Evolutionary conservation across 2,329 filamentous ascomycete species (phyloP).

Genomic region (Fonsecaea erecta): DNA sequence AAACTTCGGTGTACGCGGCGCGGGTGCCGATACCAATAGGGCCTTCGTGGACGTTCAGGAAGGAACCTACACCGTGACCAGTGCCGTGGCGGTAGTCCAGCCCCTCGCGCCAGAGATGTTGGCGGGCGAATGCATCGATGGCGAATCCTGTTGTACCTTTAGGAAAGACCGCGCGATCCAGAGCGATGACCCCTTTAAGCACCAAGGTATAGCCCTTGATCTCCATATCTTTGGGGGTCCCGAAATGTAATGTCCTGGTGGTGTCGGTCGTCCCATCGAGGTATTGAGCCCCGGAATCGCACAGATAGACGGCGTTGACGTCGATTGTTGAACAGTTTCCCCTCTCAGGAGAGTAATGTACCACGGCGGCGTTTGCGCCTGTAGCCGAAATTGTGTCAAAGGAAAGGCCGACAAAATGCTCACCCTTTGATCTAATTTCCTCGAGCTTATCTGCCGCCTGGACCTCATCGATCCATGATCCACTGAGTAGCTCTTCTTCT

Average conservation of each 20-base stretch:
- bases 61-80: slow-evolving; percentile 93
- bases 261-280: slow-evolving; percentile 95
- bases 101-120: slow-evolving; percentile 90
- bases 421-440: slow-evolving; percentile 60
- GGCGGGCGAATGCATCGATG: slow-evolving; percentile 83
- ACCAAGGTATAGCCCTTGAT: slow-evolving; percentile 91
- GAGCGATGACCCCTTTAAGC: slow-evolving; percentile 87
- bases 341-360: slow-evolving; percentile 90
- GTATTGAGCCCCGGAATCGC: slow-evolving; percentile 97
- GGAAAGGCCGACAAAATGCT: slow-evolving; percentile 85
- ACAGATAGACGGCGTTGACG: slow-evolving; percentile 84
- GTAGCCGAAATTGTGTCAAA: slow-evolving; percentile 97
- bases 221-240: slow-evolving; percentile 79
- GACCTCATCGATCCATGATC: slow-evolving; percentile 79
- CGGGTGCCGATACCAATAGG: slow-evolving; percentile 95
- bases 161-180: slow-evolving; percentile 86
- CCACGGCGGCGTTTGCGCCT: slow-evolving; percentile 88
- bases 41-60: slow-evolving; percentile 94
- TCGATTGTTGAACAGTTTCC: slow-evolving; percentile 83
- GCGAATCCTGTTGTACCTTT: slow-evolving; percentile 95
- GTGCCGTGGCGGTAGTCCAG: slow-evolving; percentile 96
- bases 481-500: slow-evolving; percentile 82
- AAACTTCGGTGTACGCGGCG: slow-evolving; percentile 87
- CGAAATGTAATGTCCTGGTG: slow-evolving; percentile 91
- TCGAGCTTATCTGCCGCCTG: slow-evolving; percentile 91